A percentile compares a stretch with the other conserved stretches of the same genome.
Evolutionary conservation across 371 early-diverging fungal species (phyloP).

Genomic region (Saksenaea vasiformis): DNA sequence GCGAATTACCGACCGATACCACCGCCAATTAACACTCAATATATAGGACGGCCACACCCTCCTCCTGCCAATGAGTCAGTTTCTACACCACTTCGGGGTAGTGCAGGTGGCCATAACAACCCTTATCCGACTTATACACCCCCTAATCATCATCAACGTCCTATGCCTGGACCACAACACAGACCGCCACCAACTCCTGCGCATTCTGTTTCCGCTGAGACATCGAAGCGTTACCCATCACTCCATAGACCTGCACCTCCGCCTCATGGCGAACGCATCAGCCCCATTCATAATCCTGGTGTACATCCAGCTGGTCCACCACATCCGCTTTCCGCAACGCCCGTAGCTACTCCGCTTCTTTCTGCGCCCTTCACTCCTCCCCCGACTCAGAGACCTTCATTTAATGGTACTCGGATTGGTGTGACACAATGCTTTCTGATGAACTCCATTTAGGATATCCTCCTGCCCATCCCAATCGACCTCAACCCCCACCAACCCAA

Average conservation of each 20-base stretch:
- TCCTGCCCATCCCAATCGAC: background rate
- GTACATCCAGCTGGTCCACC: background rate
- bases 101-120: background rate
- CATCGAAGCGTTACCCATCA: background rate
- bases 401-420: background rate
- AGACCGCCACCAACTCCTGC: background rate
- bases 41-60: background rate
- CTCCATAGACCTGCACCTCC: background rate
- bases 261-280: background rate
- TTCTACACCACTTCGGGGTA: background rate
- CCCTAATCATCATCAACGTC: background rate
- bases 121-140: background rate
- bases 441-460: background rate
- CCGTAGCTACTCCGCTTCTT: background rate
- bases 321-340: background rate
- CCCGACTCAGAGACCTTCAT: background rate
- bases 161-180: slow-evolving; percentile 4
- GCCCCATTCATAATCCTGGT: background rate
- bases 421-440: background rate
- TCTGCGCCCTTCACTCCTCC: background rate
- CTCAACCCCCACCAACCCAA: background rate
- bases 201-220: background rate
- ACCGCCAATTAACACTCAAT: background rate
- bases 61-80: background rate
- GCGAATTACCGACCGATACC: background rate